Conservation (phyloP, 192 early-diverging fungal genomes). For the Linderina pennispora region DNA sequence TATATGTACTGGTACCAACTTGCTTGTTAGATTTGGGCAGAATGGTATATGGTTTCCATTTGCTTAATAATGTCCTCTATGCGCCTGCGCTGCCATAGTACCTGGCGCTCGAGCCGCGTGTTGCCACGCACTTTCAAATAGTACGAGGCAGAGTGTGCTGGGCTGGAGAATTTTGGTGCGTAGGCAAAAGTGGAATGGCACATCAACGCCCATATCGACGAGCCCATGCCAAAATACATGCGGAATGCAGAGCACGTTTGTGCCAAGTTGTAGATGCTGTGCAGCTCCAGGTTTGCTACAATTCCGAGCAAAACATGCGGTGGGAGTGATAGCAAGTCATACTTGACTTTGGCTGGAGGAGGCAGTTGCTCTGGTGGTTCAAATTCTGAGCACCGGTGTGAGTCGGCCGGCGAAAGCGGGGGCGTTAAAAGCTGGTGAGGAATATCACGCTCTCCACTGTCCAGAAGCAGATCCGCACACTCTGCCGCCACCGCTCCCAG, state of each 20-base stretch:
- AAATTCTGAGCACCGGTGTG: background rate
- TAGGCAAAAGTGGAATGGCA: slow-evolving; percentile 20
- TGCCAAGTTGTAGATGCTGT: slow-evolving; percentile 14
- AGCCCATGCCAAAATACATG: slow-evolving; percentile 20
- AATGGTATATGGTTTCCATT: too few species aligned
- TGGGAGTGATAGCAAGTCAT: slow-evolving; percentile 15
- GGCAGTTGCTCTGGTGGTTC: background rate
- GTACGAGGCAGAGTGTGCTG: slow-evolving; percentile 35
- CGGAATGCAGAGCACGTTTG: slow-evolving; percentile 30
- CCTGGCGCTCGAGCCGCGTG: slow-evolving; percentile 20
- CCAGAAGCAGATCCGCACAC: too few species aligned
- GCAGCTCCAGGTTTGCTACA: slow-evolving; percentile 15
- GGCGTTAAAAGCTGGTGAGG: slow-evolving; percentile 36
- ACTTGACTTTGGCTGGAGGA: too few species aligned
- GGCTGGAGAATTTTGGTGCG: slow-evolving; percentile 15
- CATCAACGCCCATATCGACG: slow-evolving; percentile 28
- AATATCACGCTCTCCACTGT: too few species aligned
- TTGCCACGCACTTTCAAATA: slow-evolving; percentile 39
- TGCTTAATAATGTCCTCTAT: slow-evolving; percentile 21
- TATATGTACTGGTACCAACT: too few species aligned
- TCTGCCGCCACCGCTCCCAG: too few species aligned
- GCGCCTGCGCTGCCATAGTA: slow-evolving; percentile 26
- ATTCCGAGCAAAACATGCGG: slow-evolving; percentile 27
- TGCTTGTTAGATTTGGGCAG: too few species aligned
- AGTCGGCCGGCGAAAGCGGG: slow-evolving; percentile 18